Conservation (phyloP, 768 basidiomycete species). For the Candolleomyces aberdarensis region DNA sequence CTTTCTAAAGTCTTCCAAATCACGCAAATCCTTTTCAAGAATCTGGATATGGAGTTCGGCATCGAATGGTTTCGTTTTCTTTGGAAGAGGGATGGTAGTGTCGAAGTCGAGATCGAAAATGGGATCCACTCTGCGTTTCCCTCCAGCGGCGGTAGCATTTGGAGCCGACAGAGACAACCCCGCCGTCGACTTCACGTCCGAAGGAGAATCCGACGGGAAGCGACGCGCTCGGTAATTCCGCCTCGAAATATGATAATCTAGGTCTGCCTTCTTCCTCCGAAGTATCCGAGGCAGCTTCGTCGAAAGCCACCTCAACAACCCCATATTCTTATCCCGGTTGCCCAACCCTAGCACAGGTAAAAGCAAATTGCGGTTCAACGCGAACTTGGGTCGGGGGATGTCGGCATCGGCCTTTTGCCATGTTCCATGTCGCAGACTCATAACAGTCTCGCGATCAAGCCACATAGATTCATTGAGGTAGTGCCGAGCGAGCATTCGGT, state of each 20-base stretch:
- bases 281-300: constrained; percentile 44
- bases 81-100: constrained; percentile 13
- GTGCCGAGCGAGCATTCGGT: constrained; percentile 60
- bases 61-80: constrained; percentile 41
- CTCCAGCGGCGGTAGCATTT: not conserved
- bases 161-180: too few species aligned
- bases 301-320: constrained; percentile 58
- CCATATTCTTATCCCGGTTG: constrained; percentile 57
- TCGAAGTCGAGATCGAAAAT: constrained; percentile 37
- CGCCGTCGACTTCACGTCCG: too few species aligned
- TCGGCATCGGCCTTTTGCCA: constrained; percentile 10
- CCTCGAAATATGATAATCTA: constrained; percentile 38
- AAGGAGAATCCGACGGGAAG: too few species aligned
- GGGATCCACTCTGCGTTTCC: not conserved
- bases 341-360: constrained; percentile 55
- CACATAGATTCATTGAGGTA: constrained; percentile 55
- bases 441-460: constrained; percentile 38
- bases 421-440: constrained; percentile 28
- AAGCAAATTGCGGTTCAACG: constrained; percentile 54
- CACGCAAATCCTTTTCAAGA: constrained; percentile 43
- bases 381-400: constrained; percentile 43
- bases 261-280: constrained; percentile 45
- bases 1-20: constrained; percentile 40
- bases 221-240: constrained; percentile 14
- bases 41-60: constrained; percentile 54